Evolutionary conservation across 768 basidiomycete genomes (phyloP).

Genomic region (Suillus clintonianus): DNA sequence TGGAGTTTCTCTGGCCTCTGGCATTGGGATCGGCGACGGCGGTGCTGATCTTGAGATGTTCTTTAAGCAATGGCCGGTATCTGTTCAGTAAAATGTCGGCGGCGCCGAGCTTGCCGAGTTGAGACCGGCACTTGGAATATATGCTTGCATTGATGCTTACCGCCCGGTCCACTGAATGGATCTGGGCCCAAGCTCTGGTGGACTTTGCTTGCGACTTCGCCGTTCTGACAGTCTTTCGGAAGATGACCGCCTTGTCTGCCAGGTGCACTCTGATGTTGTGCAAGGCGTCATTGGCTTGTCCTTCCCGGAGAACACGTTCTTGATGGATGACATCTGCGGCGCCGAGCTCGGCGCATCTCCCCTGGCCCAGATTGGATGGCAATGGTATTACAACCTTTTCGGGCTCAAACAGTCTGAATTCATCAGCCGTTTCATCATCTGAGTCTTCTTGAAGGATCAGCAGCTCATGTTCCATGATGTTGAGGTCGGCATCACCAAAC

Average conservation of each 20-base stretch:
- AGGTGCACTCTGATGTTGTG: constrained; percentile 4
- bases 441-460: too few relatives aligned
- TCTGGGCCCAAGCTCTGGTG: constrained; percentile 1
- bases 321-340: not conserved
- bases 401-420: too few relatives aligned
- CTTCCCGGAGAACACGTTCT: constrained; percentile 8
- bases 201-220: not conserved
- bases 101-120: not conserved
- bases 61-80: not conserved
- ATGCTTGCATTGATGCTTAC: not conserved
- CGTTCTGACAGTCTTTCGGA: not conserved
- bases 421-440: too few relatives aligned
- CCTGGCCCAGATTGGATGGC: not conserved
- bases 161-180: not conserved
- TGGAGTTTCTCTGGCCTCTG: not conserved
- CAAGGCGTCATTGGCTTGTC: constrained; percentile 18
- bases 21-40: constrained; percentile 6
- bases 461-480: too few relatives aligned
- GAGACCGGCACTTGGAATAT: not conserved
- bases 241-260: constrained; percentile 11
- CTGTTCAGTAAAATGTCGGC: not conserved
- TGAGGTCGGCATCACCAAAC: too few relatives aligned
- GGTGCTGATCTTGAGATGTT: constrained; percentile 2
- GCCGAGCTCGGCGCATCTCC: not conserved
- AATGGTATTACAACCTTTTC: not conserved